phyloP scores from a whole-genome alignment of 495 filamentous ascomycete species.

The Jackrogersella minutella region DNA sequence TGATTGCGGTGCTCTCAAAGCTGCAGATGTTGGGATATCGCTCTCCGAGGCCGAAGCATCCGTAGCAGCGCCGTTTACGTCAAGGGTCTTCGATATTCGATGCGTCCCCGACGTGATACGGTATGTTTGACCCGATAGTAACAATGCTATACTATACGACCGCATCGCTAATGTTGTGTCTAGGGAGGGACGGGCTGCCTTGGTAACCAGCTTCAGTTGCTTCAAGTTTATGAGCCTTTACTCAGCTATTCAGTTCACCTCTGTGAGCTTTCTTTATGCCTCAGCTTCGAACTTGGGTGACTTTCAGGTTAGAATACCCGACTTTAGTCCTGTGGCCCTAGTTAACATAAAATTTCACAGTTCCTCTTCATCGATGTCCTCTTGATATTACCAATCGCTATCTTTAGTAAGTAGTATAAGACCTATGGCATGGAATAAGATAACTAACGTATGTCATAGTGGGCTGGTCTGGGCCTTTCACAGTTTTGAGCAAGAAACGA shows the following conservation, averaged over 20 bases:
- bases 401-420: conserved; percentile 74
- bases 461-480: conserved; percentile 92
- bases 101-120: conserved; percentile 94
- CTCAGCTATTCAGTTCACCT: conserved; percentile 98
- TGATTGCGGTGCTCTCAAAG: conserved; percentile 96
- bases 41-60: conserved; percentile 98
- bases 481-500: conserved; percentile 78
- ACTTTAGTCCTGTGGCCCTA: not conserved
- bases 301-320: conserved; percentile 71
- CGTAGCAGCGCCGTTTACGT: conserved; percentile 97
- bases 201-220: conserved; percentile 98
- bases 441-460: conserved; percentile 56
- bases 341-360: conserved; percentile 49
- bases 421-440: not conserved
- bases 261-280: conserved; percentile 96
- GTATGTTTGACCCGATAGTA: conserved; percentile 46
- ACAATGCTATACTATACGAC: not conserved
- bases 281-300: conserved; percentile 96
- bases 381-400: conserved; percentile 93
- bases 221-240: conserved; percentile 99
- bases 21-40: conserved; percentile 98
- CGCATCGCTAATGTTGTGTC: conserved; percentile 14
- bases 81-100: conserved; percentile 92
- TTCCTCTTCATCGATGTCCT: conserved; percentile 95
- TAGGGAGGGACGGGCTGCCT: conserved; percentile 89